Conservation (phyloP, 2,329 filamentous ascomycete genomes). For the Hirsutella minnesotensis region DNA sequence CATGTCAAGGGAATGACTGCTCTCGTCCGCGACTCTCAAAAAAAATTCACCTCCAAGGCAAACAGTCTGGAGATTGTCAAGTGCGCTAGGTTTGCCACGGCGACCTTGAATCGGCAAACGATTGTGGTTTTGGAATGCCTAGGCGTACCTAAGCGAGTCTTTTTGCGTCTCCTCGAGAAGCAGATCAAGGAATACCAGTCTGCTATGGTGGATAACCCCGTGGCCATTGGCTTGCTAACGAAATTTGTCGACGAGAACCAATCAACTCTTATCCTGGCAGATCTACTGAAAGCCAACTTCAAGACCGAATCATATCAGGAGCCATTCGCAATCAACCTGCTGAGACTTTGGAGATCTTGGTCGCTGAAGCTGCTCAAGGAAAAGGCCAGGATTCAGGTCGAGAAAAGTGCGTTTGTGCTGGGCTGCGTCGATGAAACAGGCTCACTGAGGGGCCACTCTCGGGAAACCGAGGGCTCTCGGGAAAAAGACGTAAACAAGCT, state of each 20-base stretch:
- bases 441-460: constrained; percentile 59
- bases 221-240: constrained; percentile 56
- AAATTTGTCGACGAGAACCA: constrained; percentile 79
- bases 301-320: constrained; percentile 49
- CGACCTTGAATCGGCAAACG: constrained; percentile 79
- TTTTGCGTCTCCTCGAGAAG: constrained; percentile 51
- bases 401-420: constrained; percentile 75
- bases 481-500: constrained; percentile 39
- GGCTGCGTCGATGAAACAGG: constrained; percentile 81
- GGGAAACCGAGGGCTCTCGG: constrained; percentile 26
- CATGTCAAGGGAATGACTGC: constrained; percentile 56
- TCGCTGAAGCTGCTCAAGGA: constrained; percentile 84
- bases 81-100: constrained; percentile 62
- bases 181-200: constrained; percentile 58
- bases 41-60: constrained; percentile 67
- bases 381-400: constrained; percentile 74
- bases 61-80: constrained; percentile 76
- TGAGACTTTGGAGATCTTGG: constrained; percentile 82
- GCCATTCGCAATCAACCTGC: constrained; percentile 68
- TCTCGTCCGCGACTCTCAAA: constrained; percentile 71
- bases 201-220: constrained; percentile 53
- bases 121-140: constrained; percentile 75
- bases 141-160: constrained; percentile 56
- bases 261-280: constrained; percentile 60
- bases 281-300: constrained; percentile 72